phyloP scores from a whole-genome alignment of 345 rosid species.

The Ailanthus altissimus region DNA sequence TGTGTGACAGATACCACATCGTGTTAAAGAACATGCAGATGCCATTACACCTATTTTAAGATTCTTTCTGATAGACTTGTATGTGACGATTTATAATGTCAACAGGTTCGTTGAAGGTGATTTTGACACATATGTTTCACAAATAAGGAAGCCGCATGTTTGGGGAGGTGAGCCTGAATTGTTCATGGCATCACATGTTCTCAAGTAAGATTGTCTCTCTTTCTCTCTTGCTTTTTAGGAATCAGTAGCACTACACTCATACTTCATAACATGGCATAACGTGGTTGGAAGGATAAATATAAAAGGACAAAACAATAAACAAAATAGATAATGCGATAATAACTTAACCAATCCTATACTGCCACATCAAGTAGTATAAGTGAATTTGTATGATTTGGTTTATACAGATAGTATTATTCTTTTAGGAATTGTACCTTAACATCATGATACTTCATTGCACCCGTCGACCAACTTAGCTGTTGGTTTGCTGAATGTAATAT shows the following conservation, averaged over 20 bases:
- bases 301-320: too few species aligned
- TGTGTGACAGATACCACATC: background rate
- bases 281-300: too few species aligned
- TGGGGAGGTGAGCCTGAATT: slow-evolving; percentile 99
- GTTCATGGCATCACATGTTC: slow-evolving; percentile 96
- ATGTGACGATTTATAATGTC: slow-evolving; percentile 21
- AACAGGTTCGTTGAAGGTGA: slow-evolving; percentile 96
- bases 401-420: background rate
- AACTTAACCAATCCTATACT: too few species aligned
- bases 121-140: slow-evolving; percentile 72
- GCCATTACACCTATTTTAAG: background rate
- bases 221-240: background rate
- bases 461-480: background rate
- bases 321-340: too few species aligned
- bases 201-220: slow-evolving; percentile 44
- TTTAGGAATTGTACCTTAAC: background rate
- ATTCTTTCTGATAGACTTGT: slow-evolving; percentile 6
- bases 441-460: background rate
- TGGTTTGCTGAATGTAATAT: background rate
- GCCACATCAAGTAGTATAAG: too few species aligned
- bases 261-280: too few species aligned
- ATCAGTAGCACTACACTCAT: too few species aligned
- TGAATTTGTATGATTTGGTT: too few species aligned
- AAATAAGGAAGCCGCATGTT: slow-evolving; percentile 78
- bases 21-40: background rate